Percentiles rank a stretch among this genome's conserved stretches.
These are phyloP conservation scores for Phytophthora pinifolia DNA, from an alignment of 352 stramenopile species.

Conservation along the genomic window DNA sequence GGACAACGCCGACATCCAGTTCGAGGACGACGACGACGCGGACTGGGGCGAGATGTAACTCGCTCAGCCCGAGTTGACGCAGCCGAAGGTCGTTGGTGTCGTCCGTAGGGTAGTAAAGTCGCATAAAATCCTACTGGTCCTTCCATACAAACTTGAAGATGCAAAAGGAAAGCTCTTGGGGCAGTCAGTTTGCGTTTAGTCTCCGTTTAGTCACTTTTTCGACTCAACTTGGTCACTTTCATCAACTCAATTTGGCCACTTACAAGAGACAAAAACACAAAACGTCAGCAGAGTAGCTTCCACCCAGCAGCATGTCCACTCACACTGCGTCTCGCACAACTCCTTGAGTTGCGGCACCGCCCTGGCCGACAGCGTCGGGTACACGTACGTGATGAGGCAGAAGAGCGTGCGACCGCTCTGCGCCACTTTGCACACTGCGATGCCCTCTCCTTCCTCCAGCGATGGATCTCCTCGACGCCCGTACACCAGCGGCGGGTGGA, in stretches of 20 bases:
- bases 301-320: conserved; percentile 1
- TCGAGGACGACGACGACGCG: conserved; percentile 80
- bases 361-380: conserved; percentile 76
- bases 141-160: neutral
- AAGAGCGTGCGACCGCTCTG: conserved; percentile 52
- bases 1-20: conserved; percentile 72
- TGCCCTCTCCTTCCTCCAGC: conserved; percentile 67
- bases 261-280: conserved; percentile 1
- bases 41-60: conserved; percentile 85
- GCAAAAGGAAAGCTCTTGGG: too few species aligned
- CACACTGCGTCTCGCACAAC: conserved; percentile 65
- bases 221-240: too few species aligned
- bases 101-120: conserved; percentile 13
- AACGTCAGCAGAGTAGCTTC: neutral
- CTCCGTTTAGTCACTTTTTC: too few species aligned
- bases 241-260: conserved; percentile 17
- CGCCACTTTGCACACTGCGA: conserved; percentile 64
- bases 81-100: conserved; percentile 6
- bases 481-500: conserved; percentile 79
- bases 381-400: conserved; percentile 82
- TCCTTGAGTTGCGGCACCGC: conserved; percentile 77
- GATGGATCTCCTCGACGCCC: conserved; percentile 65
- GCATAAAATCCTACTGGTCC: conserved; percentile 5
- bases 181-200: too few species aligned
- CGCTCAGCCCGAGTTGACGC: neutral